Base-by-base conservation (phyloP, 768 basidiomycete species). In the Suillus sp. region DNA sequence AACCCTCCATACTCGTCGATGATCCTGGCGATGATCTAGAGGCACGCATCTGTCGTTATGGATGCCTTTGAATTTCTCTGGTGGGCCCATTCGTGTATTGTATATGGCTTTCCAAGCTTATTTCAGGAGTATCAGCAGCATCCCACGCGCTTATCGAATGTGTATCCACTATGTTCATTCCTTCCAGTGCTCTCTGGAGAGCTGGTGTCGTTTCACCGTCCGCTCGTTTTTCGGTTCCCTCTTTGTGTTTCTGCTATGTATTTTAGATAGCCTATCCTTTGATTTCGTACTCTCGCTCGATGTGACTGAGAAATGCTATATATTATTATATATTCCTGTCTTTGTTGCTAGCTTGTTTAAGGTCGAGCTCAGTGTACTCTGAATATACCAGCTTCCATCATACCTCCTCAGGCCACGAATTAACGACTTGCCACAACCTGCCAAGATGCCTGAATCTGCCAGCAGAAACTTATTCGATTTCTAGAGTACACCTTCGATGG, bases 41-140 rank as follows among this genome's bases (percentile, higher is more conserved):
- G 32, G 60, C 35, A 45, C 62, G 67, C 6, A 56, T 63, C 20
- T 68, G 67, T 43, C 67, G 67, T 35, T 66, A 45, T 51, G 59
- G 62, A 20, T 66, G 65, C 37, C 61, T 68, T 53, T 68, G 55
- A 64, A 25, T 34, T 50, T 3, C 7, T 40, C 11, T 11, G 18
- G 56, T 40, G 25, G 56, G 37, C 18, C 16, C 4, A 10, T 25
- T 38, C 16, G 14, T 14, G 9, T 37, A 4, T 50, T 10, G 13
- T 16, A 34, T 25, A 10, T 27, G 25, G 8, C 55, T 38, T 38
- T 57, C 25, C 16, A 20, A 13, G 6, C 18, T 57, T 1, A 40
- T 27, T 11, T 25, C 22, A 18, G 35, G 14, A 25, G 35, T 38
- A 18, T 9, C 38, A 56, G 55, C 6, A 35, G 2, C 34, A 35